phyloP scores from a whole-genome alignment of 2,329 filamentous ascomycete species.

The Elsinoe australis region DNA sequence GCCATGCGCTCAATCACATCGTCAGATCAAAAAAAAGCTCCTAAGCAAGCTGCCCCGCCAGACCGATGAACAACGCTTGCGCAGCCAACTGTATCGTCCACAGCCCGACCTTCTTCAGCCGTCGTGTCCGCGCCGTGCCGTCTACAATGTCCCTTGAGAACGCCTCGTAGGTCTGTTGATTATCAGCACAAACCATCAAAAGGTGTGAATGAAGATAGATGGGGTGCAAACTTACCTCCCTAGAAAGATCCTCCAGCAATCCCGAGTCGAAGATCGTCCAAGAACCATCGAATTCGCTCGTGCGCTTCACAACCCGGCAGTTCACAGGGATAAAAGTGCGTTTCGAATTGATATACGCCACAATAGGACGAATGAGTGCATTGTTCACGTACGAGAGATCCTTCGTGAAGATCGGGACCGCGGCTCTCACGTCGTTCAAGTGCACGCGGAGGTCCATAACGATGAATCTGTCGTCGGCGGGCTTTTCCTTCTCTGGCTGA shows the following conservation, averaged over 20 bases:
- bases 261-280: conserved; percentile 94
- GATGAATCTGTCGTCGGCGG: conserved; percentile 61
- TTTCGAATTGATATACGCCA: conserved; percentile 95
- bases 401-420: conserved; percentile 83
- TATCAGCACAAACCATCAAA: conserved; percentile 3
- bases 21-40: background rate
- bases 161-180: conserved; percentile 68
- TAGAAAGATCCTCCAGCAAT: conserved; percentile 85
- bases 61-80: conserved; percentile 88
- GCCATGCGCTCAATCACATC: no score
- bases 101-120: conserved; percentile 91
- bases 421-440: conserved; percentile 87
- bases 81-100: conserved; percentile 91
- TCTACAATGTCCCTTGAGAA: conserved; percentile 89
- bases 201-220: background rate
- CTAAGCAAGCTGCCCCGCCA: conserved; percentile 70
- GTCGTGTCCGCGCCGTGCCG: conserved; percentile 73
- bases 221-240: conserved; percentile 51
- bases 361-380: conserved; percentile 87
- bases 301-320: conserved; percentile 86
- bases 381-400: conserved; percentile 95
- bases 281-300: conserved; percentile 83
- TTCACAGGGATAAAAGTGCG: conserved; percentile 92
- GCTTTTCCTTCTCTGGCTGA: background rate
- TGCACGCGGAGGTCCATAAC: conserved; percentile 94